Conservation (phyloP, 306 rosid species). For the Begonia loranthoides region DNA sequence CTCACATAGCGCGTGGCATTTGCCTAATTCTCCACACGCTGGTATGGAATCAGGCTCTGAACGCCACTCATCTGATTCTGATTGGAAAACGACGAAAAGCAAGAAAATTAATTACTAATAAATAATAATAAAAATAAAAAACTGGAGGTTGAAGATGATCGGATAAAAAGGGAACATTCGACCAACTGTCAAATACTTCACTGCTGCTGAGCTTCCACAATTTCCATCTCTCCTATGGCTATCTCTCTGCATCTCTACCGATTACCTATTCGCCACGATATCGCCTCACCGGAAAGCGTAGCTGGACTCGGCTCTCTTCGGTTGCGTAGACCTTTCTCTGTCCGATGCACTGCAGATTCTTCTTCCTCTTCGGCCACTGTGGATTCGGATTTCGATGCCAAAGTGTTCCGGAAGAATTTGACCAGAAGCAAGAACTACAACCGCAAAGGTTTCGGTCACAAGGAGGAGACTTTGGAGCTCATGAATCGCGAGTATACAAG, state of each 20-base stretch:
- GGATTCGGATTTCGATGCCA: slow-evolving; percentile 65
- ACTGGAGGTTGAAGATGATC: neutral
- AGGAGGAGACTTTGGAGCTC: slow-evolving; percentile 75
- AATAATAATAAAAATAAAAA: neutral
- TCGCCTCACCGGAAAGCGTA: slow-evolving; percentile 23
- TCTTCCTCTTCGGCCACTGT: slow-evolving; percentile 19
- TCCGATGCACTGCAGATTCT: slow-evolving; percentile 46
- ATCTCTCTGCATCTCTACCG: slow-evolving; percentile 48
- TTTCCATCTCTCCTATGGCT: slow-evolving; percentile 39
- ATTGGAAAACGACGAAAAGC: neutral
- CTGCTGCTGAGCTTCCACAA: slow-evolving; percentile 6
- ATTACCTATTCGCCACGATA: slow-evolving; percentile 30
- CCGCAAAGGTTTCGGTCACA: slow-evolving; percentile 75
- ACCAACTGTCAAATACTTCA: neutral
- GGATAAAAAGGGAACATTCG: slow-evolving; percentile 1
- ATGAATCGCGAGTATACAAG: slow-evolving; percentile 90
- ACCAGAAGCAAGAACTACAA: slow-evolving; percentile 80
- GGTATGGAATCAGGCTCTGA: neutral
- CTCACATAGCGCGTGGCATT: too few relatives aligned
- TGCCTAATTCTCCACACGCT: too few relatives aligned
- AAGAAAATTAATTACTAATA: neutral
- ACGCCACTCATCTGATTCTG: neutral
- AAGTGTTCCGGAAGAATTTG: slow-evolving; percentile 77
- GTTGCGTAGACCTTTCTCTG: slow-evolving; percentile 30
- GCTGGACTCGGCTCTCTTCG: slow-evolving; percentile 15